Percentiles rank a stretch among this genome's conserved stretches.
Evolutionary conservation across 352 stramenopile species (phyloP).

Genomic region (Phytophthora sansomeana): DNA sequence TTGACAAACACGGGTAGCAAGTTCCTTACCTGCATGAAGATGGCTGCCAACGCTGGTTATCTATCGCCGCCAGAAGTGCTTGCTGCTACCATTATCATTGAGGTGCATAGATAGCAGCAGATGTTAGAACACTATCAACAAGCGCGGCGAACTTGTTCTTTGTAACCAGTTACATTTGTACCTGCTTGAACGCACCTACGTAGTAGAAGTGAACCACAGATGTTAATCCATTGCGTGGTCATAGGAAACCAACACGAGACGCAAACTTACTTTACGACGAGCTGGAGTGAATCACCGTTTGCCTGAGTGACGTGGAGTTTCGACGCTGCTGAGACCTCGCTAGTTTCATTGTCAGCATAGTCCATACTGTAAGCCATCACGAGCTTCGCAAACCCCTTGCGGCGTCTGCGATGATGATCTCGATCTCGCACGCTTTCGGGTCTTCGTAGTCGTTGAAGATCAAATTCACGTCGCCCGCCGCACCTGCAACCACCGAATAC

Average conservation of each 20-base stretch:
- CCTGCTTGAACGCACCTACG: conserved; percentile 83
- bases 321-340: no score
- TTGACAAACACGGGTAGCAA: no score
- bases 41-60: not conserved
- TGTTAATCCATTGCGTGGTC: not conserved
- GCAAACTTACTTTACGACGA: conserved; percentile 85
- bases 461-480: conserved; percentile 97
- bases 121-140: conserved; percentile 51
- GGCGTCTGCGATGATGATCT: conserved; percentile 96
- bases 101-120: conserved; percentile 40
- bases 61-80: not conserved
- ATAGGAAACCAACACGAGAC: not conserved
- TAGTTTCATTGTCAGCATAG: no score
- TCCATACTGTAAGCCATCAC: conserved; percentile 94
- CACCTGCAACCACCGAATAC: conserved; percentile 54
- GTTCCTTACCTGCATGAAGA: no score
- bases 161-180: conserved; percentile 76
- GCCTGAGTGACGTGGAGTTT: conserved; percentile 78
- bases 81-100: conserved; percentile 14
- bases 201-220: conserved; percentile 73
- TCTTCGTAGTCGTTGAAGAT: conserved; percentile 94
- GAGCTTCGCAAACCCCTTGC: conserved; percentile 90
- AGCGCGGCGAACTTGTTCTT: conserved; percentile 46
- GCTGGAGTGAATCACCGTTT: conserved; percentile 86
- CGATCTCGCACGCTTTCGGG: conserved; percentile 78